Base-by-base conservation (phyloP, 2,329 filamentous ascomycete species). In the Xylariaceae sp. region DNA sequence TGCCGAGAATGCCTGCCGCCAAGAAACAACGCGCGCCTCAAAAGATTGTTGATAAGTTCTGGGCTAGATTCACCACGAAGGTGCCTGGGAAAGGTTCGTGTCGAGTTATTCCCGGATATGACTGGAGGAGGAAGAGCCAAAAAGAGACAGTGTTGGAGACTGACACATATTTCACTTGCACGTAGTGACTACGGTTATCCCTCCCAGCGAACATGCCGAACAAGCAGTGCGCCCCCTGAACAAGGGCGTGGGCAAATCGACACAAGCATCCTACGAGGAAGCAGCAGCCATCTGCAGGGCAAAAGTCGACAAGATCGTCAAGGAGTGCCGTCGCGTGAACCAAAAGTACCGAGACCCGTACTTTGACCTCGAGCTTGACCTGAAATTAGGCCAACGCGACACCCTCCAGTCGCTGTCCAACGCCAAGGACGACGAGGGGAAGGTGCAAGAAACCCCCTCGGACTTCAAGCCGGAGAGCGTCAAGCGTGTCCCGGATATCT, bases 311-410 rank as follows among this genome's bases (percentile, higher is more conserved):
- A 80, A 82, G 67, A 85, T 85, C 56, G 76, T 82, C 47, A 75
- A 76, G 54, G 81, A 85, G 65, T 95, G 89, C 68, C 78, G 83
- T 27, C 80, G 88, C 6, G 76, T 90, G 54, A 95, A 95, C 70
- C 86, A 90, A 65, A 92, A 90, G 70, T 96, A 95, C 67, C 81
- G 86, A 12, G 89, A 95, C 66, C 82, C 85, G n/a, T 84, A 94
- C 68, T 95, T 95, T 67, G 87, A 95, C 67, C 83, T 95, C 50
- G 89, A 94, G 66, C 75, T 81, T 39, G 88, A 91, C 68, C 76
- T 91, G 58, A 87, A 89, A 71, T 74, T 75, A 39, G 71, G 73
- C n/a, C 70, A 67, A 4, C 72, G 73, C 42, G 76, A 83, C 63
- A 81, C 77, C 34, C 72, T 81, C 29, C 69, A 76, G 55, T 73